These are phyloP conservation scores for Linum lewisii DNA, from an alignment of 345 rosid genomes.

Conservation along the genomic window DNA sequence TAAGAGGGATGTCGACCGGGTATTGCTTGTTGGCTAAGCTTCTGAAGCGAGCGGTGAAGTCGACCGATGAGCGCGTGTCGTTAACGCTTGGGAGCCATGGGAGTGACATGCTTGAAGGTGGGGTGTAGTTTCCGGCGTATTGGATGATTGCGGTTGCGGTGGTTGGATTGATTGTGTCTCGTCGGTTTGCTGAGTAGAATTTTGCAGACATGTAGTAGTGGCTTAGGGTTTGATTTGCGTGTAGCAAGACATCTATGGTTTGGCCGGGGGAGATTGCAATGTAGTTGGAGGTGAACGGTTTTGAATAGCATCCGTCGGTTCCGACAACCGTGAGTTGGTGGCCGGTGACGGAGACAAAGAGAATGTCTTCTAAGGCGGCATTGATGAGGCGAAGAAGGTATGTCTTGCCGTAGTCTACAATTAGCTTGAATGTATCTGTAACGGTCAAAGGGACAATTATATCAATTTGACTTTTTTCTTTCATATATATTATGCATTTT, in stretches of 20 bases:
- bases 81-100: neutral
- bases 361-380: conserved; percentile 1
- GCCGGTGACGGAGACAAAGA: conserved; percentile 3
- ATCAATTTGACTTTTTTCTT: too few relatives aligned
- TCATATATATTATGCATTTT: too few relatives aligned
- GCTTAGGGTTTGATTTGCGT: neutral
- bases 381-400: conserved; percentile 7
- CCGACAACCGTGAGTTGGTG: conserved; percentile 5
- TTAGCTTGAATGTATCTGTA: neutral
- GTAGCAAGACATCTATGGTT: neutral
- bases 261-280: conserved; percentile 3
- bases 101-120: too few relatives aligned
- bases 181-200: neutral
- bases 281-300: neutral
- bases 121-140: too few relatives aligned
- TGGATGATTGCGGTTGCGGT: neutral
- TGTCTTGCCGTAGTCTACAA: neutral
- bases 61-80: neutral
- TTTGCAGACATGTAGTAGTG: conserved; percentile 5
- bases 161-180: neutral
- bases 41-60: conserved; percentile 1
- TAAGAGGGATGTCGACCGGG: neutral
- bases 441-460: too few relatives aligned
- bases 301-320: neutral
- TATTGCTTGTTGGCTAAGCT: neutral